Conservation (phyloP, 208 protist genomes). For the Trichomonas vaginalis region DNA sequence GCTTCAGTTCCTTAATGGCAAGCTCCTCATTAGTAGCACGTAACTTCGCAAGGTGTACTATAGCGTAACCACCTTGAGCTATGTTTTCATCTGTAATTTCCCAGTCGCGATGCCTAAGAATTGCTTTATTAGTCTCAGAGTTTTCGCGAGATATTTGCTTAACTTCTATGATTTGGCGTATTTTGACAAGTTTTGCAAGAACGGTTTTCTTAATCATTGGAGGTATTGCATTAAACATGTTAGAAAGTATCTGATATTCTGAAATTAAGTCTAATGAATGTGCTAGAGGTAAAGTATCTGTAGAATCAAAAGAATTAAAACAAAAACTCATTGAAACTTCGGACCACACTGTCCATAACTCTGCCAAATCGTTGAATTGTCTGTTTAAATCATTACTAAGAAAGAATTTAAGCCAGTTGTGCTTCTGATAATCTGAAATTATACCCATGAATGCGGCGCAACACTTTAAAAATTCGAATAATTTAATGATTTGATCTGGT, state of each 20-base stretch:
- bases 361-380: background rate
- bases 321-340: background rate
- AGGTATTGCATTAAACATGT: background rate
- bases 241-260: background rate
- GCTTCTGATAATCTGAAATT: background rate
- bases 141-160: background rate
- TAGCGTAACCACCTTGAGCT: background rate
- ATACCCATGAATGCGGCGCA: background rate
- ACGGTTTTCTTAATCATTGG: background rate
- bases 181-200: background rate
- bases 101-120: background rate
- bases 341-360: background rate
- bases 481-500: background rate
- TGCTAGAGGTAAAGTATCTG: background rate
- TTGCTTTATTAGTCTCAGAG: background rate
- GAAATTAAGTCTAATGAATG: background rate
- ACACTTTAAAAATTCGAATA: conserved; percentile 5
- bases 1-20: background rate
- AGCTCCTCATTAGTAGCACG: background rate
- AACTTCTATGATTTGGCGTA: background rate
- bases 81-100: background rate
- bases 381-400: background rate
- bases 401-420: background rate
- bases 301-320: background rate
- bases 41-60: background rate